Conservation (phyloP, 2,329 filamentous ascomycete genomes). For the Ilyonectria destructans region DNA sequence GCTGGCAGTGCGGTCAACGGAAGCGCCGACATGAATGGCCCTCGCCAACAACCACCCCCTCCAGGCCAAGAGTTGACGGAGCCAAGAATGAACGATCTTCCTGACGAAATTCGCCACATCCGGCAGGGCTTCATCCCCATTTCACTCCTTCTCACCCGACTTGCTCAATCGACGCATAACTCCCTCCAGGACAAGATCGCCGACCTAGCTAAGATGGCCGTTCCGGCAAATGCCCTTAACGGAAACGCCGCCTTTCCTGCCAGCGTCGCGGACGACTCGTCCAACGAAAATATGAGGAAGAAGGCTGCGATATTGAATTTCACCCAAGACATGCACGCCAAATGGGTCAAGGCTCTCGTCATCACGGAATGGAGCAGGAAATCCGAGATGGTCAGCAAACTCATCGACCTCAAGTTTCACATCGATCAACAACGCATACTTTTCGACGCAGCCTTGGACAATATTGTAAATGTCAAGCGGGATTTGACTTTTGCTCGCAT, state of each 20-base stretch:
- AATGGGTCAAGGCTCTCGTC: constrained; percentile 94
- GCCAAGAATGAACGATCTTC: constrained; percentile 70
- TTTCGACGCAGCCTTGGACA: constrained; percentile 74
- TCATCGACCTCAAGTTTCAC: constrained; percentile 90
- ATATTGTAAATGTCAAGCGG: constrained; percentile 81
- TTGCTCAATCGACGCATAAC: constrained; percentile 88
- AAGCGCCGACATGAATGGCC: constrained; percentile 38
- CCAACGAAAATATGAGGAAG: constrained; percentile 79
- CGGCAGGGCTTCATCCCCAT: constrained; percentile 84
- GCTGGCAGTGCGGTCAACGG: constrained; percentile 49
- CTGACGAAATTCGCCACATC: constrained; percentile 79
- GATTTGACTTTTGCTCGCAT: constrained; percentile 82
- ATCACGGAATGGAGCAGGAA: constrained; percentile 92
- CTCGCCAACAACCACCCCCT: constrained; percentile 31
- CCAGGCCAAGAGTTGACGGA: constrained; percentile 37
- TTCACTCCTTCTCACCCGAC: constrained; percentile 80
- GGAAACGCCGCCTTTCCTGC: constrained; percentile 59
- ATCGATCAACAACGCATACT: constrained; percentile 74
- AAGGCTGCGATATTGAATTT: constrained; percentile 84
- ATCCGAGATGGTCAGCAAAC: constrained; percentile 83
- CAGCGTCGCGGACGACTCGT: constrained; percentile 68
- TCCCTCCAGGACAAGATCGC: constrained; percentile 80
- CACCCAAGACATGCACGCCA: constrained; percentile 83
- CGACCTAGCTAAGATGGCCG: constrained; percentile 79
- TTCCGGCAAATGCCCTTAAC: constrained; percentile 67